A percentile compares a stretch with the other conserved stretches of the same genome.
These are phyloP conservation scores for Exophiala viscosa DNA, from an alignment of 2,329 filamentous ascomycete genomes.

Conservation along the genomic window DNA sequence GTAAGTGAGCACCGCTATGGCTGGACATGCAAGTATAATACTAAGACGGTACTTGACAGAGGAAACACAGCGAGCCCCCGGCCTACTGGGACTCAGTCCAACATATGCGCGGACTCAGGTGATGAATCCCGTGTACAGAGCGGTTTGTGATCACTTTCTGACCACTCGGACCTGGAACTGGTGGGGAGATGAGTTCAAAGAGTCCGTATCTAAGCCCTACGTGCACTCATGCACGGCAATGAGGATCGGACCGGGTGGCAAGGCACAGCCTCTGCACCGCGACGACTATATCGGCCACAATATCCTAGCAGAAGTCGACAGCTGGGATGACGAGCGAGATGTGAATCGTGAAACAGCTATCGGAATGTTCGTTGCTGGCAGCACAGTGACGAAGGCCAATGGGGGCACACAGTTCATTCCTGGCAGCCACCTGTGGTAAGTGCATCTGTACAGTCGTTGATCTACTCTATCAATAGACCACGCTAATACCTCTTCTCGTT, in stretches of 20 bases:
- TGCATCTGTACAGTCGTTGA: no score
- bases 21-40: no score
- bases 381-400: conserved; percentile 26
- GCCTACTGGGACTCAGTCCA: no score
- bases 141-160: neutral
- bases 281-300: conserved; percentile 36
- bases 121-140: no score
- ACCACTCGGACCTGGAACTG: neutral
- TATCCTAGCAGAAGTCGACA: no score
- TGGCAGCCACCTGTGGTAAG: conserved; percentile 29
- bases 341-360: neutral
- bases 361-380: conserved; percentile 6
- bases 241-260: conserved; percentile 23
- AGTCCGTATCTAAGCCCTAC: conserved; percentile 17
- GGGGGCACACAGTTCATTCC: conserved; percentile 32
- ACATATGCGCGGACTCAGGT: no score
- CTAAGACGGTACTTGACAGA: no score
- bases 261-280: conserved; percentile 25
- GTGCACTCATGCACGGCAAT: conserved; percentile 30
- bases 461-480: no score
- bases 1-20: no score
- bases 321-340: no score
- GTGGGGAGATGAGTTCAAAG: neutral
- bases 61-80: no score
- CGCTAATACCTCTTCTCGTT: no score